These are phyloP conservation scores for Helicostylum pulchrum DNA, from an alignment of 192 early-diverging fungal genomes.

Conservation along the genomic window DNA sequence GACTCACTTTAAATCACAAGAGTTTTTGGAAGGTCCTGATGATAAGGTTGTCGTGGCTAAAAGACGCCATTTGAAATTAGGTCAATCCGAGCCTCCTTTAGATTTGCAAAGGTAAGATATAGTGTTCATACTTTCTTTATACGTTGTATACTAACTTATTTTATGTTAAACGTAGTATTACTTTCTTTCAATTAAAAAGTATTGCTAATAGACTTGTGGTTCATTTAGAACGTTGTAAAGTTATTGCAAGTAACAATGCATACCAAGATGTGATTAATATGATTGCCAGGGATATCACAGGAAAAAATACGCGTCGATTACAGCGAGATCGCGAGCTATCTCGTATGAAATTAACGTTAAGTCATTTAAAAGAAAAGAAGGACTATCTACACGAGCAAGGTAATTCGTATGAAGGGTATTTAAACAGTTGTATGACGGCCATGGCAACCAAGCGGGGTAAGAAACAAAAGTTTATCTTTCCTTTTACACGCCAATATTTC, in stretches of 20 bases:
- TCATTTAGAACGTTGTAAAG: slow-evolving; percentile 73
- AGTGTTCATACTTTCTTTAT: background rate
- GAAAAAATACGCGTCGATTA: slow-evolving; percentile 82
- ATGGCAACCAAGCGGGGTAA: slow-evolving; percentile 67
- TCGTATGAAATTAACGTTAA: slow-evolving; percentile 74
- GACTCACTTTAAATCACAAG: slow-evolving; percentile 41
- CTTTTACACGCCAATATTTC: slow-evolving; percentile 96
- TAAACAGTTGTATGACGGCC: slow-evolving; percentile 86
- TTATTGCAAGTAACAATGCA: slow-evolving; percentile 65
- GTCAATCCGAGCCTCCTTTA: slow-evolving; percentile 7
- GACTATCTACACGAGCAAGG: slow-evolving; percentile 83
- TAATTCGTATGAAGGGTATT: slow-evolving; percentile 88
- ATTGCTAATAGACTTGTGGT: slow-evolving; percentile 80
- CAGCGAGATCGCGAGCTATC: slow-evolving; percentile 70
- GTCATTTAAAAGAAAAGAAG: slow-evolving; percentile 80
- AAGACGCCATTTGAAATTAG: slow-evolving; percentile 7
- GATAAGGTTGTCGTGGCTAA: slow-evolving; percentile 1
- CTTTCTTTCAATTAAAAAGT: slow-evolving; percentile 79
- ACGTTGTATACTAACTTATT: background rate
- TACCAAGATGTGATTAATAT: slow-evolving; percentile 94
- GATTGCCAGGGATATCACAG: slow-evolving; percentile 91
- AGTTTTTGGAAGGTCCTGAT: slow-evolving; percentile 16
- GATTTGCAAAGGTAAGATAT: slow-evolving; percentile 23
- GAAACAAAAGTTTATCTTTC: slow-evolving; percentile 67
- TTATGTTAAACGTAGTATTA: slow-evolving; percentile 23